Base-by-base conservation (phyloP, 169 alveolate species). In the Toxoplasma gondii region DNA sequence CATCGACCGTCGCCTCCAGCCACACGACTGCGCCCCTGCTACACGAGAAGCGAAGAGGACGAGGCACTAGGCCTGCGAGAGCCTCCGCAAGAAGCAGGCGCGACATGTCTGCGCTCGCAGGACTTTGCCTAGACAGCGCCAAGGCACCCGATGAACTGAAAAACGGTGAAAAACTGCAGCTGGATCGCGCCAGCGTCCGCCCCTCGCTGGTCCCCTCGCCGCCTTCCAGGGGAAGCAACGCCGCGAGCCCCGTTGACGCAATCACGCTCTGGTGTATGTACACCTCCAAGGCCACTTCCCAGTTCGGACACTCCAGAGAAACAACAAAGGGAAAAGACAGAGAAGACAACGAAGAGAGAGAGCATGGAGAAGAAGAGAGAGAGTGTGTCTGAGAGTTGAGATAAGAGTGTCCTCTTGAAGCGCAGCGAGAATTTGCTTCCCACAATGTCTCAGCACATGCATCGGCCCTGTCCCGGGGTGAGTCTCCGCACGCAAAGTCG, bases 201-300 rank as follows among this genome's bases (percentile, higher is more conserved):
- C 74, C 74, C 29, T 64, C 74, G 74, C 74, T 1, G 74, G 34
- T 16, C 9, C 7, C n/a, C 31, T 64, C 74, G 34, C 34, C n/a
- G 31, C 34, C 74, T 7, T 64, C 74, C 74, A 64, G 31, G 34
- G 74, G 74, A 16, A 64, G 74, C 29, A 78, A 27, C 39, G 49
- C 86, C 39, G 86, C 86, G 49, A 78, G 86, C 29, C 86, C 86
- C 44, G 86, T 78, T 17, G 86, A n/a, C 45, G 86, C 86, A n/a
- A 78, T n/a, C 45, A 38, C 86, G 39, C 86, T 38, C 86, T 78
- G 49, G 39, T 78, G 86, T 12, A 78, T 78, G 86, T 78, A 78
- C 39, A 45, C 86, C 86, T 78, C 86, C 39, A 78, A n/a, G n/a
- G 86, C 22, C n/a, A 19, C 24, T 78, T 38, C 49, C 86, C 86